These are phyloP conservation scores for Nakazawaea peltata DNA, from an alignment of 805 yeast species.

Conservation along the genomic window DNA sequence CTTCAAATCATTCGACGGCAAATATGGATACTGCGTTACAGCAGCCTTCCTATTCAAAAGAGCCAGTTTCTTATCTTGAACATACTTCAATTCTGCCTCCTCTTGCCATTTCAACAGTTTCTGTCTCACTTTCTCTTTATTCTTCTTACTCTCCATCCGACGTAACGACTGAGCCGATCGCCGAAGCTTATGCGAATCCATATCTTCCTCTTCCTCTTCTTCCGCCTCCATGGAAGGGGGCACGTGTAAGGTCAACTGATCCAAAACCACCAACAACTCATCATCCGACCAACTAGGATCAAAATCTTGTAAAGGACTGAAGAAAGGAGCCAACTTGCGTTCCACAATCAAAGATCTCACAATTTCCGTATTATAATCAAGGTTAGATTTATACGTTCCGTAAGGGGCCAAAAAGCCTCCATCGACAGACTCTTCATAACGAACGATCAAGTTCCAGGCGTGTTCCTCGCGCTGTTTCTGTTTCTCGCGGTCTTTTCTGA, in stretches of 20 bases:
- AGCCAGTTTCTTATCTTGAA: constrained; percentile 20
- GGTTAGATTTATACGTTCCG: constrained; percentile 74
- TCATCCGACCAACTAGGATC: constrained; percentile 65
- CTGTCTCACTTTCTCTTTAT: constrained; percentile 30
- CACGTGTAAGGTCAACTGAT: constrained; percentile 49
- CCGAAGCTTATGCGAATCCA: constrained; percentile 51
- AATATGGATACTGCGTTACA: constrained; percentile 18
- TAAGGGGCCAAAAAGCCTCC: constrained; percentile 92
- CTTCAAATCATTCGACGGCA: constrained; percentile 38
- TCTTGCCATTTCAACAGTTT: constrained; percentile 28
- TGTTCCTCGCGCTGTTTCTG: constrained; percentile 45
- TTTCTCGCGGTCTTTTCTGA: constrained; percentile 44
- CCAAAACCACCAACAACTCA: constrained; percentile 48
- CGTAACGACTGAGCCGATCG: constrained; percentile 36
- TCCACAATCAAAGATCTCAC: constrained; percentile 66
- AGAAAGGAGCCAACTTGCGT: constrained; percentile 82
- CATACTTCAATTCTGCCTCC: constrained; percentile 24
- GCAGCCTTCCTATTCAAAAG: constrained; percentile 16
- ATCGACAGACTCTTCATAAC: constrained; percentile 68
- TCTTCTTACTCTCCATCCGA: constrained; percentile 40
- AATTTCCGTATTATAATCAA: constrained; percentile 64
- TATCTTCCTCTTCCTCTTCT: constrained; percentile 48
- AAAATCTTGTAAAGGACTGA: constrained; percentile 78
- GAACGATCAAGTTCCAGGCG: constrained; percentile 48
- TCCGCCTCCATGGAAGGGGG: constrained; percentile 35